phyloP scores from a whole-genome alignment of 805 yeast genomes.

The Myxozyma nipponensis region DNA sequence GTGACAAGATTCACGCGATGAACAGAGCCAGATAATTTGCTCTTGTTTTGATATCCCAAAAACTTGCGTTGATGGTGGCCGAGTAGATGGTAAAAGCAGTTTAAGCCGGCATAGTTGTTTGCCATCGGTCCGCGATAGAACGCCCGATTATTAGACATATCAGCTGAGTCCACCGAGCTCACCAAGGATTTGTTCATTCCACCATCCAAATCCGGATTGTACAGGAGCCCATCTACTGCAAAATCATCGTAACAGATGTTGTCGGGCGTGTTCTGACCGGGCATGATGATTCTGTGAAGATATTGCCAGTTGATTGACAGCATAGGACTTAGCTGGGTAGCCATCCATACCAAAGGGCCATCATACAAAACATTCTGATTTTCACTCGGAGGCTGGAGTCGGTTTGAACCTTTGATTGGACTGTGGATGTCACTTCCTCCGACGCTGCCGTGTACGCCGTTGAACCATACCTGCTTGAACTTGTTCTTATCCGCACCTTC shows the following conservation, averaged over 20 bases:
- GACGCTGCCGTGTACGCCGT: constrained; percentile 16
- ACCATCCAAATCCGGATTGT: not conserved
- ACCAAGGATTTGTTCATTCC: not conserved
- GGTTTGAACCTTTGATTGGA: constrained; percentile 3
- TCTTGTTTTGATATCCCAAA: not conserved
- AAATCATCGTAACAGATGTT: not conserved
- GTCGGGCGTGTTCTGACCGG: not conserved
- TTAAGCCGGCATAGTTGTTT: constrained; percentile 9
- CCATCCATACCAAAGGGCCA: constrained; percentile 23
- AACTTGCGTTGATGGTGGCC: not conserved
- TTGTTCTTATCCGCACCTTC: too few relatives aligned
- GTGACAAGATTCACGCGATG: not conserved
- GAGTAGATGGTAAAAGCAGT: not conserved
- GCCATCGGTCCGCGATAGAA: constrained; percentile 19
- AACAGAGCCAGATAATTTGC: not conserved
- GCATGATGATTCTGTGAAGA: not conserved
- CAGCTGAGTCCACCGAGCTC: not conserved
- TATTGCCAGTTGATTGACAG: not conserved
- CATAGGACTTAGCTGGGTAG: not conserved
- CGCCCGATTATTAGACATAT: not conserved
- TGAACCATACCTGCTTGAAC: constrained; percentile 25
- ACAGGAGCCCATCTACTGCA: not conserved
- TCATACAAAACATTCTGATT: constrained; percentile 16
- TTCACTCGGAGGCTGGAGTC: constrained; percentile 1
- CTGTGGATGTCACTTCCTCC: constrained; percentile 19